Percentiles rank a stretch among this genome's conserved stretches.
Evolutionary conservation across 331 rosid genomes (phyloP).

Genomic region (Quercus tomentella): DNA sequence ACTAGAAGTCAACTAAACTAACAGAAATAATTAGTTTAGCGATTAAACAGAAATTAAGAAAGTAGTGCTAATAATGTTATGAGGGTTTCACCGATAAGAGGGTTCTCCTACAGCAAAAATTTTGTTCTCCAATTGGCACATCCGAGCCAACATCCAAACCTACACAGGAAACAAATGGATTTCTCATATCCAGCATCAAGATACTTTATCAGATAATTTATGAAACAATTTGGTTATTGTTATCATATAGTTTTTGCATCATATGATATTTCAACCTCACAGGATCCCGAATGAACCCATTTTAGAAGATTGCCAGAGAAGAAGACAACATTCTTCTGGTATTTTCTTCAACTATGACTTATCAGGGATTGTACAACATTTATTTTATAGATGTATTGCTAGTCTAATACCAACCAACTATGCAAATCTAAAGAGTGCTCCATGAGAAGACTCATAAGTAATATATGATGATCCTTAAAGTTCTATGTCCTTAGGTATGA

Average conservation of each 20-base stretch:
- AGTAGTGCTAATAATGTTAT: background rate
- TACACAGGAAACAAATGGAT: constrained; percentile 23
- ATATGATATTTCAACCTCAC: background rate
- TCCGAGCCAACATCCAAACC: constrained; percentile 98
- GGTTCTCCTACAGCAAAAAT: constrained; percentile 93
- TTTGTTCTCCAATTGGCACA: constrained; percentile 97
- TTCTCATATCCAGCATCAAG: constrained; percentile 7
- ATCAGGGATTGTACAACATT: background rate
- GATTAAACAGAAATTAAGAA: background rate
- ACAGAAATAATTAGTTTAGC: background rate
- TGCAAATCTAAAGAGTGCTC: background rate
- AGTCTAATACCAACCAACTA: background rate
- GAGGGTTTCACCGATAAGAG: constrained; percentile 64
- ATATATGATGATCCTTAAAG: background rate
- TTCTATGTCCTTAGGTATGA: background rate
- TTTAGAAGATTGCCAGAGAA: background rate
- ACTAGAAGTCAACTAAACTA: background rate
- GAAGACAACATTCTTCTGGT: background rate
- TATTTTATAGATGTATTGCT: background rate
- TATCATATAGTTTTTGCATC: background rate
- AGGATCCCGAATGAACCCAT: constrained; percentile 3
- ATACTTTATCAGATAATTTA: background rate
- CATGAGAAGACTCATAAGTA: background rate
- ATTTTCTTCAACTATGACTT: background rate
- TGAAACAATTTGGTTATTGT: background rate